These are phyloP conservation scores for Rosa hybrid DNA, from an alignment of 331 rosid species.

Conservation along the genomic window DNA sequence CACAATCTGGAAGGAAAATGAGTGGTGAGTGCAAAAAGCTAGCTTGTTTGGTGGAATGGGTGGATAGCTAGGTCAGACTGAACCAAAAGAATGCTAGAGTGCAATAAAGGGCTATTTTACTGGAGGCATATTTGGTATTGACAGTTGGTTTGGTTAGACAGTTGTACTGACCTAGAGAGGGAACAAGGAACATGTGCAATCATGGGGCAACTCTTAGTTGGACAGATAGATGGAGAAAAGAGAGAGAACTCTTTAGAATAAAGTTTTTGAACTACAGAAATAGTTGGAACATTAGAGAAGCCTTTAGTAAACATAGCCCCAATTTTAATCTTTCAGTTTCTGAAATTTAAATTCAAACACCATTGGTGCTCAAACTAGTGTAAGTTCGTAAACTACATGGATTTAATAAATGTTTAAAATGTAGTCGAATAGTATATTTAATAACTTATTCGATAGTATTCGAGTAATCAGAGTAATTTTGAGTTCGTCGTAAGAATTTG, in stretches of 20 bases:
- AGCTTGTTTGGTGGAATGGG: slow-evolving; percentile 26
- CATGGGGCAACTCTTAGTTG: slow-evolving; percentile 25
- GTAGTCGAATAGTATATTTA: too few relatives aligned
- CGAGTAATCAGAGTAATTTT: too few relatives aligned
- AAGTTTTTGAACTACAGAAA: not conserved
- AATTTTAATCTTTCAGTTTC: too few relatives aligned
- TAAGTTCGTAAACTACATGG: too few relatives aligned
- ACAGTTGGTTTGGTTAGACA: slow-evolving; percentile 28
- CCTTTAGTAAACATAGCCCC: not conserved
- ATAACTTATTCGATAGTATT: too few relatives aligned
- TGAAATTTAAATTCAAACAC: too few relatives aligned
- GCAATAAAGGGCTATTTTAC: slow-evolving; percentile 11
- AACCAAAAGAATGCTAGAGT: slow-evolving; percentile 26
- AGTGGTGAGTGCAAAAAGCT: slow-evolving; percentile 16
- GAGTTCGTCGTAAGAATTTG: too few relatives aligned
- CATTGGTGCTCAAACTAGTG: too few relatives aligned
- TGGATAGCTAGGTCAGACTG: not conserved
- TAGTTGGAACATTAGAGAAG: not conserved
- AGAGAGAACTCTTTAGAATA: not conserved
- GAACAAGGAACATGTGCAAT: slow-evolving; percentile 38
- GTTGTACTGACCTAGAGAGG: slow-evolving; percentile 28
- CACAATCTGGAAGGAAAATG: slow-evolving; percentile 7
- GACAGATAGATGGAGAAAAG: not conserved
- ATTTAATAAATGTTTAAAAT: too few relatives aligned
- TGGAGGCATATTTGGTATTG: not conserved